Percentiles rank a stretch among this genome's conserved stretches.
Evolutionary conservation across 1,284 basidiomycete genomes (phyloP).

Genomic region (Pisolithus thermaeus): DNA sequence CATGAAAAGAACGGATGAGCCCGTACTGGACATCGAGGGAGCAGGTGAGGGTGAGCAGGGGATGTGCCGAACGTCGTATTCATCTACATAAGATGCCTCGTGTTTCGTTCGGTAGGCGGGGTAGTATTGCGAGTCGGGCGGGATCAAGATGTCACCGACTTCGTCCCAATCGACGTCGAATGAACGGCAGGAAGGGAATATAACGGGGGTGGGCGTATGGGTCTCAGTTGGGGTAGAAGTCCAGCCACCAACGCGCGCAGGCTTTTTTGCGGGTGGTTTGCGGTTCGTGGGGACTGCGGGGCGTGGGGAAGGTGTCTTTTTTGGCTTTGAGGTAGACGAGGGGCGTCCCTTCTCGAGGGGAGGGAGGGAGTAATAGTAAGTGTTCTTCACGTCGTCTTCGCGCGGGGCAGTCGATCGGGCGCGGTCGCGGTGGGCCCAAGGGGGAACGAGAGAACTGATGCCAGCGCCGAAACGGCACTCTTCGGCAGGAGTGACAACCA

Average conservation of each 20-base stretch:
- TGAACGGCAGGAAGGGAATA: conserved; percentile 28
- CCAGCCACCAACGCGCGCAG: conserved; percentile 1
- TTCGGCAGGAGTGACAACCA: conserved; percentile 28
- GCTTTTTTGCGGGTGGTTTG: conserved; percentile 13
- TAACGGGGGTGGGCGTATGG: conserved; percentile 26
- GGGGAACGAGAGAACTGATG: conserved; percentile 26
- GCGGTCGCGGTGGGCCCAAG: conserved; percentile 26
- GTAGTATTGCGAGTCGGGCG: conserved; percentile 18
- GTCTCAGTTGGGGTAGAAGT: conserved; percentile 18
- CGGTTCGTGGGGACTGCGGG: conserved; percentile 12
- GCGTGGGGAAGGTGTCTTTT: conserved; percentile 8
- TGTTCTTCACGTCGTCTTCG: conserved; percentile 26
- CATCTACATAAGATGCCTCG: not conserved
- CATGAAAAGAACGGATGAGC: conserved; percentile 27
- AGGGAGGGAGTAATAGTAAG: conserved; percentile 21
- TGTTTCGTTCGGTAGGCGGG: conserved; percentile 11
- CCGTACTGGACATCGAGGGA: conserved; percentile 20
- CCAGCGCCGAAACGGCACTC: conserved; percentile 24
- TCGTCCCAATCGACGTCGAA: conserved; percentile 25
- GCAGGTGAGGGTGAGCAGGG: conserved; percentile 15
- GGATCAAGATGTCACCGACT: conserved; percentile 17
- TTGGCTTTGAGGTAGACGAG: conserved; percentile 13
- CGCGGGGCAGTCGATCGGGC: conserved; percentile 12
- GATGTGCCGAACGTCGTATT: conserved; percentile 9
- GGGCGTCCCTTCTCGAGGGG: conserved; percentile 14